phyloP scores from a whole-genome alignment of 495 filamentous ascomycete species.

The Neurospora sp. region DNA sequence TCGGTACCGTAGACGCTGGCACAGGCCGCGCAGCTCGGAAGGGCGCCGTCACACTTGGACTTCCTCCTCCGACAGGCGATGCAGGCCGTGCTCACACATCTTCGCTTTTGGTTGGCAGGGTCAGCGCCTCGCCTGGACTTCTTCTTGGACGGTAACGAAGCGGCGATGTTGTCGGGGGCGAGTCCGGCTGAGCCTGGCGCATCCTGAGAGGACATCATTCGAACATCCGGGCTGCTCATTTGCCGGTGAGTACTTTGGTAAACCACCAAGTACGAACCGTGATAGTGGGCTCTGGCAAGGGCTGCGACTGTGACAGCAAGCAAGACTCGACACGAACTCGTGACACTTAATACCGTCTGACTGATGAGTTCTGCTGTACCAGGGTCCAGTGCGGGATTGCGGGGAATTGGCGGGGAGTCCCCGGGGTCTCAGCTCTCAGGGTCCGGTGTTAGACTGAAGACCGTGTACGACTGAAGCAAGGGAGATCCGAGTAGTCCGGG shows the following conservation, averaged over 20 bases:
- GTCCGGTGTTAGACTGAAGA: neutral
- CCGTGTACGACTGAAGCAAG: neutral
- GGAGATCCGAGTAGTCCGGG: neutral
- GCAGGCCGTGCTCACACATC: slow-evolving; percentile 90
- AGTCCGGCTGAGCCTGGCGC: slow-evolving; percentile 21
- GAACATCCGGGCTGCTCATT: neutral
- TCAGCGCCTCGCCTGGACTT: slow-evolving; percentile 40
- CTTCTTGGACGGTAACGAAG: slow-evolving; percentile 32
- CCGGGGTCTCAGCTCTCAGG: neutral
- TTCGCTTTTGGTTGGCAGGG: slow-evolving; percentile 54
- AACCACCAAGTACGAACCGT: neutral
- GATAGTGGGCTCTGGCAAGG: neutral
- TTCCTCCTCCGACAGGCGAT: slow-evolving; percentile 86
- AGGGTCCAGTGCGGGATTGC: neutral
- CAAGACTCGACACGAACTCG: neutral
- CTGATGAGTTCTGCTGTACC: neutral
- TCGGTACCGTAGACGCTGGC: slow-evolving; percentile 89
- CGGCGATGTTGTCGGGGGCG: slow-evolving; percentile 1
- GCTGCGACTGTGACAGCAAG: neutral
- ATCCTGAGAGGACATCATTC: neutral
- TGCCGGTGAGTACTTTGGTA: neutral
- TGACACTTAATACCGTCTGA: neutral
- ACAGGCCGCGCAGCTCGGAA: slow-evolving; percentile 88
- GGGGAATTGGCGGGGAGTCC: neutral
- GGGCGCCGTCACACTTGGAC: slow-evolving; percentile 91